Evolutionary conservation across 1,284 basidiomycete species (phyloP), one percentile per base, ranked within the genome.

Genomic region (Trichosporon inkin): DNA sequence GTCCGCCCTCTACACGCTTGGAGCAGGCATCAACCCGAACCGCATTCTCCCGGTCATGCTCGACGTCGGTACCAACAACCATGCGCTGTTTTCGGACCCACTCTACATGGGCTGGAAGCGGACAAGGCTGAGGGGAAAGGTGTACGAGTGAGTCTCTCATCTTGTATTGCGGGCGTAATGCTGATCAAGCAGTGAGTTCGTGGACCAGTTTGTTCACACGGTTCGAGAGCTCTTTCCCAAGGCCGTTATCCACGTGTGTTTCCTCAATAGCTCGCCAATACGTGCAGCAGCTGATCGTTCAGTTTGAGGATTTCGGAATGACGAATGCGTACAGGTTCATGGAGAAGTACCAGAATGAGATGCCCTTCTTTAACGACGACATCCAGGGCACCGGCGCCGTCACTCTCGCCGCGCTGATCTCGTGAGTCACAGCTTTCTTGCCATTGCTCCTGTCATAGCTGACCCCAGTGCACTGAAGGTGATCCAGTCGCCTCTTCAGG

Each of bases 361-460:
- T 75, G 39, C 73, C 74, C 10, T 72, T 73, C 70, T 91, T 91
- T 80, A 91, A 91, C 73, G 89, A 90, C 67, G 88, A 78, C 66
- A 77, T 78, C 47, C 89, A 92, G 79, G 90, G 90, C 13, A 92
- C 90, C 1, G 89, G 90, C 2, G 89, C 89, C 0, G 89, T 92
- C 14, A 87, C 89, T 0, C 82, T 66, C 16, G 62, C 61, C 0
- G 75, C 74, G 17, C 63, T 78, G 44, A 66, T 80, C 38, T 73
- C 77, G 74, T 76, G 56, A 68, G 72, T 71, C 1, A 10, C 20
- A 16, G 41, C 41, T 20, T 20, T 16, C 19, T 13, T 14, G 14
- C 1, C 35, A 16, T 16, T 10, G 19, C 37, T 35, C n/a, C 2
- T 41, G 7, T 13, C 35, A 22, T 20, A 52, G 16, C 57, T 57